Conservation (phyloP, 2,329 filamentous ascomycete genomes). For the Neonectria punicea region DNA sequence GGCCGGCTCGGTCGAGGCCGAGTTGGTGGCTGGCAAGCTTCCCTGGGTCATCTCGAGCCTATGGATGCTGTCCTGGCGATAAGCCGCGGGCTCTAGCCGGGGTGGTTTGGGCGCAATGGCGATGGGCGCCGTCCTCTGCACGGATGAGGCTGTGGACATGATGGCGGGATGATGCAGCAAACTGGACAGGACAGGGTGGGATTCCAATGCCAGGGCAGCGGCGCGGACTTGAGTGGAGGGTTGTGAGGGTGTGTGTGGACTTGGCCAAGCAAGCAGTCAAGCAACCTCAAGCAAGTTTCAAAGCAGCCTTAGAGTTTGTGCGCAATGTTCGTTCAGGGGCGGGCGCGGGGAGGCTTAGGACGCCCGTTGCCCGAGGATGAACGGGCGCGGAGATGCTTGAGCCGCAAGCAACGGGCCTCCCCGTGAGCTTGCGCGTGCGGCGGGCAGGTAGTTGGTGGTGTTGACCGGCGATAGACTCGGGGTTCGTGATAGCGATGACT, state of each 20-base stretch:
- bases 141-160: slow-evolving; percentile 64
- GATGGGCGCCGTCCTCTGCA: slow-evolving; percentile 72
- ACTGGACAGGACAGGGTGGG: slow-evolving; percentile 19
- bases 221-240: slow-evolving; percentile 28
- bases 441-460: too few relatives aligned
- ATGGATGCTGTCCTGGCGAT: slow-evolving; percentile 59
- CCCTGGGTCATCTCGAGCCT: slow-evolving; percentile 61
- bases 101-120: slow-evolving; percentile 72
- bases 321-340: slow-evolving; percentile 13
- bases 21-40: slow-evolving; percentile 62
- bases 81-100: slow-evolving; percentile 52
- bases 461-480: slow-evolving; percentile 15
- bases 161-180: slow-evolving; percentile 40
- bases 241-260: background rate
- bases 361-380: slow-evolving; percentile 42
- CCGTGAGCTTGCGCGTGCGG: slow-evolving; percentile 6
- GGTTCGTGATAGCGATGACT: slow-evolving; percentile 26
- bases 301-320: background rate
- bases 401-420: slow-evolving; percentile 42
- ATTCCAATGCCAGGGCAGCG: slow-evolving; percentile 27
- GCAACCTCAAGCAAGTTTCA: background rate
- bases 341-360: slow-evolving; percentile 31
- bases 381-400: slow-evolving; percentile 40
- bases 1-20: slow-evolving; percentile 60
- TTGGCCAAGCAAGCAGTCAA: slow-evolving; percentile 4